Percentiles rank a stretch among this genome's conserved stretches.
phyloP scores from a whole-genome alignment of 2,329 filamentous ascomycete species.

The Sporothrix schenckii region DNA sequence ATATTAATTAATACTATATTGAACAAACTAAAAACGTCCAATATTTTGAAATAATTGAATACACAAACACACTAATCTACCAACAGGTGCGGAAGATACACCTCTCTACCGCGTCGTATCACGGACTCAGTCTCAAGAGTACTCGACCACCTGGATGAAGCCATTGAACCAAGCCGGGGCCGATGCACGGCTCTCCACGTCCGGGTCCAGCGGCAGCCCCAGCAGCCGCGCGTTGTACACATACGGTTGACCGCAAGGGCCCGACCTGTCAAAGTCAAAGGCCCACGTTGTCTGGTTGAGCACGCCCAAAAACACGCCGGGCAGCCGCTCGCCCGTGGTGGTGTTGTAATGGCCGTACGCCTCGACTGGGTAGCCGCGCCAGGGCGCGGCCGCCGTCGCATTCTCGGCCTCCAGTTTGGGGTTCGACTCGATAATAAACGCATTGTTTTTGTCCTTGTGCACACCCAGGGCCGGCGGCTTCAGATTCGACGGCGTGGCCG shows the following conservation, averaged over 20 bases:
- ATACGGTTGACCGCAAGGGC: not conserved
- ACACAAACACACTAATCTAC: not conserved
- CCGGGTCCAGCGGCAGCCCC: slow-evolving; percentile 17
- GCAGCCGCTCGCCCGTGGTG: slow-evolving; percentile 13
- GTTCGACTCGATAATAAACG: not conserved
- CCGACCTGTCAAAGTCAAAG: not conserved
- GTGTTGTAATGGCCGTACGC: slow-evolving; percentile 8
- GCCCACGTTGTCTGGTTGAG: slow-evolving; percentile 25
- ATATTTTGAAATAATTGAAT: not conserved
- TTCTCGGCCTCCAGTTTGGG: no score
- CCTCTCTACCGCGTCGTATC: not conserved
- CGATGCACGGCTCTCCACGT: not conserved
- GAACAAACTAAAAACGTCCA: not conserved
- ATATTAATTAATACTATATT: not conserved
- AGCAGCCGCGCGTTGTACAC: slow-evolving; percentile 23
- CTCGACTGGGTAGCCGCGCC: slow-evolving; percentile 7
- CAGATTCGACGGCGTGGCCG: not conserved
- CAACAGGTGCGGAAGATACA: not conserved
- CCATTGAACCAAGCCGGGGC: not conserved
- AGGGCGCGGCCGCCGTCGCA: not conserved
- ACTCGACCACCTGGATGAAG: slow-evolving; percentile 9
- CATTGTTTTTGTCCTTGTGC: slow-evolving; percentile 13
- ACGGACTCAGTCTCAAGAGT: not conserved
- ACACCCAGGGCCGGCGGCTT: slow-evolving; percentile 5
- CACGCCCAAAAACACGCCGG: slow-evolving; percentile 24